Percentiles rank a stretch among this genome's conserved stretches.
phyloP scores from a whole-genome alignment of 176 grass and related monocot genomes.

The Avena sativa region DNA sequence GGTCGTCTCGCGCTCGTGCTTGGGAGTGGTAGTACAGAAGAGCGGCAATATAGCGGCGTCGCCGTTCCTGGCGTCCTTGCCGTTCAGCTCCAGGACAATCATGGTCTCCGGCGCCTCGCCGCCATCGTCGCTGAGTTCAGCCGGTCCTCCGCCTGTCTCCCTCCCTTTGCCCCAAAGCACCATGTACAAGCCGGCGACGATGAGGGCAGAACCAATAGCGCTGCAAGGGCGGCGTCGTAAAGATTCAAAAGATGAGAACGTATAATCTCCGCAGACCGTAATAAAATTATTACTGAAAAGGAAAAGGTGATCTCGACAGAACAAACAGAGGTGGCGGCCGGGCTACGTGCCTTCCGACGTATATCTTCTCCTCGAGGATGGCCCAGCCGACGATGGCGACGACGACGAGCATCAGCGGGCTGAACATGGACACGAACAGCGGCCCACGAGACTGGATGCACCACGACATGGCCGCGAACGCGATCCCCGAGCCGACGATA shows the following conservation, averaged over 20 bases:
- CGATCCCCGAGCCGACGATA: constrained; percentile 66
- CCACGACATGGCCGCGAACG: constrained; percentile 77
- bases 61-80: constrained; percentile 28
- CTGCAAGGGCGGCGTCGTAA: constrained; percentile 35
- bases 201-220: constrained; percentile 61
- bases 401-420: constrained; percentile 79
- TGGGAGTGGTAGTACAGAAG: constrained; percentile 31
- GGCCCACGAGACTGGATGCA: constrained; percentile 81
- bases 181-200: constrained; percentile 78
- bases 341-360: constrained; percentile 63
- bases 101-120: not conserved
- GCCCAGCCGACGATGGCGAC: constrained; percentile 80
- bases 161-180: constrained; percentile 89
- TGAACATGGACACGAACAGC: constrained; percentile 90
- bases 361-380: constrained; percentile 81
- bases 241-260: too few relatives aligned
- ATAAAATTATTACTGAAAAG: not conserved
- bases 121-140: not conserved
- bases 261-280: too few relatives aligned
- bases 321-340: too few relatives aligned
- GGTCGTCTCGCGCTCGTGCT: constrained; percentile 20
- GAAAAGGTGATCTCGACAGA: not conserved
- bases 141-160: constrained; percentile 33
- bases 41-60: constrained; percentile 37
- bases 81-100: not conserved